Evolutionary conservation across 805 yeast genomes (phyloP), one percentile per base, ranked within the genome.

Genomic region (Kuraishia molischiana): DNA sequence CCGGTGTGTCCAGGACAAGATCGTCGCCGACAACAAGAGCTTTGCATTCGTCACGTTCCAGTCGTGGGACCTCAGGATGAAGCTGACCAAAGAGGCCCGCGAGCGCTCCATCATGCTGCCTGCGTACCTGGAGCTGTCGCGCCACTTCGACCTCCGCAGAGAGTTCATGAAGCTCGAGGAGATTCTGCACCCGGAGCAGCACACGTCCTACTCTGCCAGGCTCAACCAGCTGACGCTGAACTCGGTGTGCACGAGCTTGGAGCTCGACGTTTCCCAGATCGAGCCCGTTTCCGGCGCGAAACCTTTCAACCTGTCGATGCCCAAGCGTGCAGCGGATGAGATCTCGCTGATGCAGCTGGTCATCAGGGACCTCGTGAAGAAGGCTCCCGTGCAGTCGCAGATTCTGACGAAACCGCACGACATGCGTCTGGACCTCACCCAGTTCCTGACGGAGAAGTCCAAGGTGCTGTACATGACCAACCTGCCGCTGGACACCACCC

Each of bases 401-500:
- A 79, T 82, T 13, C 64, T 85, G 34, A 74, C 79, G 3, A 72
- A 68, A 38, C 95, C 96, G 1, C 77, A 79, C 48, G 95, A 89
- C 57, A 67, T 81, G 33, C 70, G 72, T n/a, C 69, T 81, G 31
- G 96, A 87, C 50, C 70, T 79, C 34, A 65, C 71, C 34, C 73
- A 74, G 5, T 87, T 87, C 50, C 54, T 74, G 29, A 60, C 68
- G 13, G 95, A 86, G 54, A 67, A 79, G 40, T 83, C 95, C 3
- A 79, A 77, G 49, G 84, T 85, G n/a, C 56, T 87, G 38, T 85
- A 77, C 54, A 62, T 87, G 58, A 69, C 82, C n/a, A 86, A 85
- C 55, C 61, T 89, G 45, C 89, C 95, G 2, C 66, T 66, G 19
- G 96, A 87, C 50, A 84, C 90, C 4, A 89, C 95, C 1, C 96